phyloP scores from a whole-genome alignment of 306 rosid species.

The Acmispon strigosus region DNA sequence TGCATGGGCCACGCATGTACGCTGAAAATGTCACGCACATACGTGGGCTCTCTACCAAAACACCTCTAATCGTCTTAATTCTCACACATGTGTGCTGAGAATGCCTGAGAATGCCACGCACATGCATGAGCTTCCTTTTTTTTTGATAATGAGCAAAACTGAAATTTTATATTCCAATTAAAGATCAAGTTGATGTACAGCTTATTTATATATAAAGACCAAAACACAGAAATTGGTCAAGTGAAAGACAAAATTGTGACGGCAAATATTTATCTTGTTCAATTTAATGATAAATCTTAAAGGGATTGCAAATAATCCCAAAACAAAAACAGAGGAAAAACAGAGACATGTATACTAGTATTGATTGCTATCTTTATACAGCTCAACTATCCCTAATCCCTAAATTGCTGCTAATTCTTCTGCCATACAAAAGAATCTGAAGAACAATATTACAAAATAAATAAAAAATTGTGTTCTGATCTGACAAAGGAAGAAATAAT shows the following conservation, averaged over 20 bases:
- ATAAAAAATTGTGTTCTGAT: constrained; percentile 2
- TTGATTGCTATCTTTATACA: constrained; percentile 23
- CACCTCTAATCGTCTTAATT: too few species aligned
- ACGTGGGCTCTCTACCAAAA: too few species aligned
- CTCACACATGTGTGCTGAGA: too few species aligned
- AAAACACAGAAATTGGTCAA: not conserved
- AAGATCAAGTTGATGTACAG: not conserved
- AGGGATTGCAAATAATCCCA: constrained; percentile 18
- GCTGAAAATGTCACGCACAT: too few species aligned
- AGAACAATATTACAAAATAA: constrained; percentile 13
- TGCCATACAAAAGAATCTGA: not conserved
- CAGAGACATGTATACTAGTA: not conserved
- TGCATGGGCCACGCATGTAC: too few species aligned
- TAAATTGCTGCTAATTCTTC: not conserved
- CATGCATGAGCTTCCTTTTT: too few species aligned
- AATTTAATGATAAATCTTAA: not conserved
- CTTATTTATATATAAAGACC: not conserved
- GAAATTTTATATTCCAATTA: not conserved
- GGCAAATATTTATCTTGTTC: not conserved
- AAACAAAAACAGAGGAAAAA: not conserved
- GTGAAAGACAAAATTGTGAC: constrained; percentile 7
- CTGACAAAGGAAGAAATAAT: not conserved
- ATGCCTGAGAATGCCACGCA: too few species aligned
- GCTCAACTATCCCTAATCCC: not conserved
- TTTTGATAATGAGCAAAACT: too few species aligned